Evolutionary conservation across 1,284 basidiomycete genomes (phyloP), one percentile per base, ranked within the genome.

Genomic region (Trametes sp.): DNA sequence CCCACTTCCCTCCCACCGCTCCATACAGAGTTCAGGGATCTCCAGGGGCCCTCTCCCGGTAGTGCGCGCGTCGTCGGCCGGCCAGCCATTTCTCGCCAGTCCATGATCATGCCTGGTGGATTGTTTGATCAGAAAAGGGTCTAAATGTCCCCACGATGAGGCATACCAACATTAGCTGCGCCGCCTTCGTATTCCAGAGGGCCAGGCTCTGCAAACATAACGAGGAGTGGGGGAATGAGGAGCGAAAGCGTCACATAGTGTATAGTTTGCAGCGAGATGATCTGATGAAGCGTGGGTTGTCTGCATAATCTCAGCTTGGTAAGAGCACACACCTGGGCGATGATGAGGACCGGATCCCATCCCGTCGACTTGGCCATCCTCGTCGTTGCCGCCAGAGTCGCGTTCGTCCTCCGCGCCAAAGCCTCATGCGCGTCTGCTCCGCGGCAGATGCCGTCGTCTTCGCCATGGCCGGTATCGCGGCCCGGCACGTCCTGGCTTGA

Each of bases 41-140:
- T 80, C 87, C 89, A 93, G 38, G 84, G 79, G 56, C 85, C 84
- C 62, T 84, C 86, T 21, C 86, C 87, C 44, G 85, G 82, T 59
- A 85, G 78, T 19, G 86, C 84, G 61, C 83, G 84, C 1, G 90
- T 85, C 0, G 94, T 95, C 2, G 92, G 87, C 60, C 86, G 79
- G 9, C 94, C 92, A 0, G 93, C 92, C 84, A 99, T 90, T 76
- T 98, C 94, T 51, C 95, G 85, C 97, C 97, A 99, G 78, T 99
- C 96, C 87, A 99, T 93, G 31, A 98, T 82, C 92, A 96, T 94
- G 10, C 90, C 89, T 91, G 58, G 24, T 29, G 45, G 13, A 51
- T 42, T 48, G 24, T 10, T 24, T 38, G 45, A 33, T 61, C 13
- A 55, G 51, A n/a, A 28, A 28, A 42, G 31, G 28, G 21, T 11